Evolutionary conservation across 1,139 yeast genomes (phyloP), one percentile per base, ranked within the genome.

Genomic region (Kurtzmaniella quercitrusa): DNA sequence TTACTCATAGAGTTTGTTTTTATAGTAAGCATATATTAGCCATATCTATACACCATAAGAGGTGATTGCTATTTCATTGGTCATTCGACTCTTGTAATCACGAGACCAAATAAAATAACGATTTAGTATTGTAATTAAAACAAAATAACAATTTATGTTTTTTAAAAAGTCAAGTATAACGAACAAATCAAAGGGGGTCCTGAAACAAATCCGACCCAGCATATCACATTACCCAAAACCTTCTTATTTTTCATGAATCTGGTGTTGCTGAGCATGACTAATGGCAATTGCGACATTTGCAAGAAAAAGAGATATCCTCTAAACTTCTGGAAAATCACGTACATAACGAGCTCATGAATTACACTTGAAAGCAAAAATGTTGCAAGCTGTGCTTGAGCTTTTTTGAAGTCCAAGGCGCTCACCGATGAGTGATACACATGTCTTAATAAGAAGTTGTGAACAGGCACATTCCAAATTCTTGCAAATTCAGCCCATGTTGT

Each of bases 381-480:
- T 55, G 86, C 64, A 33, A 91, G 56, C 1, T 94, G 82, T 0
- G 98, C 97, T 40, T 74, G 72, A 1, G 58, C 47, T 57, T 83
- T 88, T 50, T 80, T 76, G 43, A 89, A 70, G 40, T 80, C 73
- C 41, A 89, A 71, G 0, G 91, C 82, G 50, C 94, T 81, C 47
- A 93, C 87, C 14, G 94, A 81, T 23, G 95, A 84, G 59, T 89
- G 97, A 61, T 93, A 94, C 7, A 93, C 98, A 58, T 94, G 99
- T 50, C 98, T 78, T 38, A 89, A 68, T 46, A 93, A 68, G 55
- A 93, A 93, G 51, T 82, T 79, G 61, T 93, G 97, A n/a, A 94
- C 98, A 0, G 98, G 97, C 8, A 80, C 76, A 59, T 93, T 93
- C 98, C 99, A 94, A 50, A 87, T 82, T 50, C 97, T 76, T 8